Base-by-base conservation (phyloP, 2,329 filamentous ascomycete species). In the Mycocentrospora acerina region DNA sequence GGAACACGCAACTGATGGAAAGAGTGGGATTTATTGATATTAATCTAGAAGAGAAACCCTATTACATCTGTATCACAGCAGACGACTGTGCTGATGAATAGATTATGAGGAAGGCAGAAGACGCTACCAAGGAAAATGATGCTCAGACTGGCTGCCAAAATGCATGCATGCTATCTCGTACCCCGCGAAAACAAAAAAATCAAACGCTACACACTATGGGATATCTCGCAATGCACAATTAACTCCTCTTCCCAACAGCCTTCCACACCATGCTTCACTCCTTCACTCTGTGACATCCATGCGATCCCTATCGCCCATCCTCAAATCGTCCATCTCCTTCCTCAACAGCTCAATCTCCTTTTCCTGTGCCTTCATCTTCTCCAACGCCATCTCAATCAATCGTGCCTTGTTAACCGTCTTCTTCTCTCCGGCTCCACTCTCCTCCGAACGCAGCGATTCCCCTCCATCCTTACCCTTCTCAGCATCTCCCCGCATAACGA, bases 401-500 rank as follows among this genome's bases (percentile, higher is more conserved):
- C 56, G 26, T 3, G 58, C 56, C 28, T 61, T 61, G n/a, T 61
- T 61, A 7, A 61, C 53, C n/a, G 55, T 60, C 32, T 46, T 55
- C 38, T 56, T 61, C 31, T 56, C 51, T 0, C 53, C 53, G 0
- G 51, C 32, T 14, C 44, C 46, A 16, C 31, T 46, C 26, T 19
- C 40, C 30, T 46, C 46, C 13, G 36, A 40, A 18, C 37, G 40
- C 28, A 44, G 27, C 34, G 25, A 34, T 29, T 35, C 37, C 16
- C 26, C 40, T 0, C 35, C 42, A 2, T 55, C 45, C 18, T 45
- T 48, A 2, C 29, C 32, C 12, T 42, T 39, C 19, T 22, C 19
- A 4, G 30, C 31, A 12, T 35, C 33, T 0, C 51, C 53, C 5
- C 55, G 30, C 53, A 58, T 57, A 1, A 61, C 51, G 1, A 61